phyloP scores from a whole-genome alignment of 371 early-diverging fungal genomes.

The Mortierella sp. region DNA sequence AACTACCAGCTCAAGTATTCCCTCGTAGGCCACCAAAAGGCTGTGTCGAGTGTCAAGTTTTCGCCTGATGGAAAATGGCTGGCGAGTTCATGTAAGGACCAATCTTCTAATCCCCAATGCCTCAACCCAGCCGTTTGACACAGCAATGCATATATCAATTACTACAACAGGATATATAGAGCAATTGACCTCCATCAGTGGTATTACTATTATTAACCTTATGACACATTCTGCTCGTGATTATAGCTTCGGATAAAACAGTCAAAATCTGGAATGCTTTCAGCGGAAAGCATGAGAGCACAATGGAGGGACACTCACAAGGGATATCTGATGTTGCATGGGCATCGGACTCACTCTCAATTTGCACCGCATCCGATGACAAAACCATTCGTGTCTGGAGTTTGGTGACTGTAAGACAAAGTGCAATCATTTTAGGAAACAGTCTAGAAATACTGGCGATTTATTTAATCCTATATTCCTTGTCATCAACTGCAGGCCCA shows the following conservation, averaged over 20 bases:
- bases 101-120: background rate
- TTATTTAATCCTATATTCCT: background rate
- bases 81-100: constrained; percentile 86
- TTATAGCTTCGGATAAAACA: constrained; percentile 89
- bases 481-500: constrained; percentile 62
- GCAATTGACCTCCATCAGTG: background rate
- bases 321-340: constrained; percentile 98
- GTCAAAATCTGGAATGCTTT: constrained; percentile 94
- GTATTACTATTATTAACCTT: background rate
- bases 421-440: background rate
- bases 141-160: background rate
- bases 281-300: constrained; percentile 87
- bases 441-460: no score
- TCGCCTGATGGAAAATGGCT: constrained; percentile 98
- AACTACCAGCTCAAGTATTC: constrained; percentile 91
- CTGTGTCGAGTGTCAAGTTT: constrained; percentile 96
- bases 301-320: constrained; percentile 91
- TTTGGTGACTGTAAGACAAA: constrained; percentile 70
- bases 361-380: constrained; percentile 97
- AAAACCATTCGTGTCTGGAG: constrained; percentile 94
- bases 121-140: background rate
- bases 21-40: constrained; percentile 94
- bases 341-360: constrained; percentile 89
- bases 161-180: background rate
- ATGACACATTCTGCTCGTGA: background rate